A percentile compares a stretch with the other conserved stretches of the same genome.
These are phyloP conservation scores for Citrus mangshanensis DNA, from an alignment of 345 rosid species.

Conservation along the genomic window DNA sequence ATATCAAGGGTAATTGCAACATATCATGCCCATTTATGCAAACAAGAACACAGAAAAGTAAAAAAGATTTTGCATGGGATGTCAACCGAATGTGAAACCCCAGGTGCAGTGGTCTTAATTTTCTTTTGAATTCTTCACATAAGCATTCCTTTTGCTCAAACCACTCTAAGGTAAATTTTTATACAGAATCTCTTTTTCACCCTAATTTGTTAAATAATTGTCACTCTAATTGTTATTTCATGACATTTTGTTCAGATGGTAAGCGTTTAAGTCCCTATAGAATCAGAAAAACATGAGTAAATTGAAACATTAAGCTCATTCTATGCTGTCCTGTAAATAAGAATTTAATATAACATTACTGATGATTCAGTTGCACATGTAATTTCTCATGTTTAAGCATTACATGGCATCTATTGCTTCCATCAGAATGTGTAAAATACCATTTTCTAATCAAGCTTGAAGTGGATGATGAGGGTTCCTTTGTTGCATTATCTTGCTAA, in stretches of 20 bases:
- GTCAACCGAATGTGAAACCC: not conserved
- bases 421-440: not conserved
- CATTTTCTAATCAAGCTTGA: not conserved
- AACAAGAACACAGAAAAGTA: not conserved
- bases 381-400: not conserved
- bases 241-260: not conserved
- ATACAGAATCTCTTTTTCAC: not conserved
- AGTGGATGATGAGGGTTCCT: not conserved
- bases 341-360: not conserved
- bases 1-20: not conserved
- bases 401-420: not conserved
- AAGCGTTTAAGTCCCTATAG: no score
- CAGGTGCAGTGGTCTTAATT: not conserved
- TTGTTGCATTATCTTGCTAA: not conserved
- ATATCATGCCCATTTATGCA: not conserved
- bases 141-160: not conserved
- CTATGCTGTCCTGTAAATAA: not conserved
- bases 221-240: not conserved
- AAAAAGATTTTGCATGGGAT: not conserved
- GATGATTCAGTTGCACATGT: not conserved
- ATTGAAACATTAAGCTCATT: not conserved
- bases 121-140: not conserved
- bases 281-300: not conserved
- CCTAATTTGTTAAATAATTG: not conserved
- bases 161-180: no score